Conservation (phyloP, 345 rosid genomes). For the Gossypioides kirkii region DNA sequence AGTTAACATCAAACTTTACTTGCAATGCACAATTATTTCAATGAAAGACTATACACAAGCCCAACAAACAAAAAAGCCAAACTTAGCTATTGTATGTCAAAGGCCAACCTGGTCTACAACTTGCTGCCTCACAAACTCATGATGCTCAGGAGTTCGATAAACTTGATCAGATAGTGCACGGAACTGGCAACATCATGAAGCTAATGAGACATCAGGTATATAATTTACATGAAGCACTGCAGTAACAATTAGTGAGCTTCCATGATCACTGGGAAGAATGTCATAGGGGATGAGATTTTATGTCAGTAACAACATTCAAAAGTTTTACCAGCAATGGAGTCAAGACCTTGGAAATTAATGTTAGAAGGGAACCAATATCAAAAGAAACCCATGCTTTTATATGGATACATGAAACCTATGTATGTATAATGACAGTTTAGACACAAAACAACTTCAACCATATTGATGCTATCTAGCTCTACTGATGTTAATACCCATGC, state of each 20-base stretch:
- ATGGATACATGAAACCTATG: background rate
- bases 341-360: background rate
- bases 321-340: background rate
- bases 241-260: background rate
- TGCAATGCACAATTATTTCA: background rate
- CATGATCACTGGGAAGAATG: background rate
- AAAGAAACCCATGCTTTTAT: background rate
- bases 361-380: constrained; percentile 5
- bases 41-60: background rate
- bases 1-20: background rate
- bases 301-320: background rate
- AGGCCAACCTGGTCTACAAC: constrained; percentile 49
- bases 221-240: constrained; percentile 1
- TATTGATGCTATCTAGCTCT: background rate
- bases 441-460: background rate
- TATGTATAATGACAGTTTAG: background rate
- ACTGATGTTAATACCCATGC: background rate
- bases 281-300: background rate
- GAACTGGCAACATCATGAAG: constrained; percentile 41
- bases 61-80: background rate
- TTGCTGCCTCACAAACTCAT: constrained; percentile 50
- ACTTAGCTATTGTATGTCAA: background rate
- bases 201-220: constrained; percentile 6
- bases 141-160: constrained; percentile 58
- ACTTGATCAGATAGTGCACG: constrained; percentile 72